These are phyloP conservation scores for Diaporthe vaccinii DNA, from an alignment of 2,329 filamentous ascomycete species.

Conservation along the genomic window DNA sequence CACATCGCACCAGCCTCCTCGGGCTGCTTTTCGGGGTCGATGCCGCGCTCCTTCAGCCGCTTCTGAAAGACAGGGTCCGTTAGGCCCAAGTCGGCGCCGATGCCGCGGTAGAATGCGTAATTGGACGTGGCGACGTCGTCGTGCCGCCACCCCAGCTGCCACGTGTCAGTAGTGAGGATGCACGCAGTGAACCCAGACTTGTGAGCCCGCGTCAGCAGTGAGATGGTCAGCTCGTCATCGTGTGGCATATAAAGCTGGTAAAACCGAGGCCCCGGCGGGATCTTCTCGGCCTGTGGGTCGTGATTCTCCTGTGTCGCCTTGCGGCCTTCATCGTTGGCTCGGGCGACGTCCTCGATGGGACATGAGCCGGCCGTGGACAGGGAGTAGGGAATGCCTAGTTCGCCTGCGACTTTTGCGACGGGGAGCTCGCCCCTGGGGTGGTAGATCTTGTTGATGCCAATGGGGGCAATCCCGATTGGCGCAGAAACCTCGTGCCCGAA, in stretches of 20 bases:
- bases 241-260: conserved; percentile 76
- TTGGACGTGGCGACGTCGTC: conserved; percentile 69
- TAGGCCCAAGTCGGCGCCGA: conserved; percentile 70
- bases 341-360: conserved; percentile 69
- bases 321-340: conserved; percentile 64
- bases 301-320: conserved; percentile 41
- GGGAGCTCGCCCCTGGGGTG: conserved; percentile 69
- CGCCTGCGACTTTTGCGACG: conserved; percentile 71
- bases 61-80: conserved; percentile 71
- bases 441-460: conserved; percentile 77
- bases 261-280: conserved; percentile 59
- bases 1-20: conserved; percentile 70
- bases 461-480: conserved; percentile 74
- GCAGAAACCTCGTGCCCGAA: conserved; percentile 72
- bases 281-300: conserved; percentile 20
- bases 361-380: conserved; percentile 69
- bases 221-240: conserved; percentile 70
- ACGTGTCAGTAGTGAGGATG: conserved; percentile 74
- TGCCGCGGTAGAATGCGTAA: conserved; percentile 74
- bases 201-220: conserved; percentile 67
- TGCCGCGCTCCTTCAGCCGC: conserved; percentile 62
- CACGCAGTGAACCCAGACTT: conserved; percentile 68
- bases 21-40: conserved; percentile 65
- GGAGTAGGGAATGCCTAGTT: conserved; percentile 71
- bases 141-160: conserved; percentile 73